Evolutionary conservation across 1,139 yeast species (phyloP).

Genomic region (Candida sojae): DNA sequence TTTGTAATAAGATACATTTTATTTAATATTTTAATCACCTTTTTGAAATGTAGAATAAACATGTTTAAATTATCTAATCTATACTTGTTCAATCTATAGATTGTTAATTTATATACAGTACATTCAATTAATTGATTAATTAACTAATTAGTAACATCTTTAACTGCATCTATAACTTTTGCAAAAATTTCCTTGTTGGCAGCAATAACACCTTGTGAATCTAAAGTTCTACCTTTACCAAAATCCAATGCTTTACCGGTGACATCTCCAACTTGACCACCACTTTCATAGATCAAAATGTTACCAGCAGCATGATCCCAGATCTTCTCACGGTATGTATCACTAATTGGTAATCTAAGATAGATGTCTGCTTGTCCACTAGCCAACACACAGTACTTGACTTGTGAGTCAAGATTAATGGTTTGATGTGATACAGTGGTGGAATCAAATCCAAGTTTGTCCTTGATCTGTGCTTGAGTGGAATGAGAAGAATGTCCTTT

Average conservation of each 20-base stretch:
- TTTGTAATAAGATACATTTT: too few species aligned
- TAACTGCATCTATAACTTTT: slow-evolving; percentile 41
- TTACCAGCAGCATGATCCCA: slow-evolving; percentile 99
- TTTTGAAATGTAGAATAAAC: too few species aligned
- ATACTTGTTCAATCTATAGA: too few species aligned
- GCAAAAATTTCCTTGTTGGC: slow-evolving; percentile 67
- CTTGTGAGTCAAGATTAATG: slow-evolving; percentile 88
- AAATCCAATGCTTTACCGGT: slow-evolving; percentile 74
- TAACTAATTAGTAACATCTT: neutral
- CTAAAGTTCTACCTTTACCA: slow-evolving; percentile 80
- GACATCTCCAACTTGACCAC: slow-evolving; percentile 88
- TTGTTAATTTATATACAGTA: neutral
- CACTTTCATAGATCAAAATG: slow-evolving; percentile 82
- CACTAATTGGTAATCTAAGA: slow-evolving; percentile 78
- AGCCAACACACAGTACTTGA: slow-evolving; percentile 88
- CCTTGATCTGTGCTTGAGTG: slow-evolving; percentile 77
- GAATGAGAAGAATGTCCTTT: slow-evolving; percentile 93
- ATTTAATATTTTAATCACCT: too few species aligned
- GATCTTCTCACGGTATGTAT: slow-evolving; percentile 83
- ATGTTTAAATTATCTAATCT: too few species aligned
- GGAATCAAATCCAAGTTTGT: slow-evolving; percentile 47
- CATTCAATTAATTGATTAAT: too few species aligned
- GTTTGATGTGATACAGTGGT: slow-evolving; percentile 51
- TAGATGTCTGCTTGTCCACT: slow-evolving; percentile 93
- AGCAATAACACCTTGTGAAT: slow-evolving; percentile 91